Percentiles rank a stretch among this genome's conserved stretches.
Conservation (phyloP, 2,329 filamentous ascomycete genomes). For the Verticillium isaacii region DNA sequence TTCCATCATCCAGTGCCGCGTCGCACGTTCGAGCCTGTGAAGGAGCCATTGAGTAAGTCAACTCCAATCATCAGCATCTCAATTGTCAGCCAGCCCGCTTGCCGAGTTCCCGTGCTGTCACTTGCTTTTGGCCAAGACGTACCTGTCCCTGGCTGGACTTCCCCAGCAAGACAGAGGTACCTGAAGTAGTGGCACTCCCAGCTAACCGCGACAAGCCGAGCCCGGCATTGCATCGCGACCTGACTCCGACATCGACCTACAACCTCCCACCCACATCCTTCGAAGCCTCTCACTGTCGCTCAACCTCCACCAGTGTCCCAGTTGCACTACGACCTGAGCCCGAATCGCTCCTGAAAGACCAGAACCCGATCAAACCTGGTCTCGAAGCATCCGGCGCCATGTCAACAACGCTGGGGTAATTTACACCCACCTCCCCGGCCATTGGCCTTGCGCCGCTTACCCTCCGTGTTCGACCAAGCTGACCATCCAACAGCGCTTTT, state of each 20-base stretch:
- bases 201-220: not conserved
- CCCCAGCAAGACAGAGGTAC: not conserved
- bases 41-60: not conserved
- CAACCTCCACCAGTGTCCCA: not conserved
- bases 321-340: not conserved
- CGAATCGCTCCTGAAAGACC: not conserved
- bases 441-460: not conserved
- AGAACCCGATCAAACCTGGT: not conserved
- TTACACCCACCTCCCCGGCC: not conserved
- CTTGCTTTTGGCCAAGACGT: not conserved
- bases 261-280: not conserved
- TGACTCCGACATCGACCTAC: not conserved
- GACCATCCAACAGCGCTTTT: slow-evolving; percentile 62
- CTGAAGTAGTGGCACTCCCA: not conserved
- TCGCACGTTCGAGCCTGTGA: not conserved
- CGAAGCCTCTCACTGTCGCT: not conserved
- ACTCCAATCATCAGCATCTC: not conserved
- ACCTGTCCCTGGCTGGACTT: not conserved
- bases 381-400: slow-evolving; percentile 25
- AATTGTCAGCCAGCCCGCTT: not conserved
- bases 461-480: slow-evolving; percentile 1
- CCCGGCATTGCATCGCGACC: not conserved
- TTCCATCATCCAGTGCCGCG: not conserved
- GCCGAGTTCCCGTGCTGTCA: not conserved
- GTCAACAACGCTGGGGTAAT: slow-evolving; percentile 46